Evolutionary conservation across 2,329 filamentous ascomycete species (phyloP), one percentile per base, ranked within the genome.

Genomic region (Stachybotrys chartarum): DNA sequence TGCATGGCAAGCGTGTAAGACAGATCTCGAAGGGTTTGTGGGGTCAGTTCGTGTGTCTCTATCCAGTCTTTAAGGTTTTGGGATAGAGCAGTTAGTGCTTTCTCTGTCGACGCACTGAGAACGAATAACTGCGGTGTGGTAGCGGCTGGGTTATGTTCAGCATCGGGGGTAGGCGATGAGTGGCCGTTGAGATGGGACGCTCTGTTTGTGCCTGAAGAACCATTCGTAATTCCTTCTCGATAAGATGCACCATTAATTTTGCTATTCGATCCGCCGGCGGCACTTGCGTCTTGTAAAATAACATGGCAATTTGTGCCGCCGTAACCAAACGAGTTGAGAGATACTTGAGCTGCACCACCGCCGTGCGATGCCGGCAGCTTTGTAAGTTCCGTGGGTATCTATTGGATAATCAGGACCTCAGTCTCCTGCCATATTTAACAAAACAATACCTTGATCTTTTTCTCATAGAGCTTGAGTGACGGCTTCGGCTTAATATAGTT

Each of bases 401-500:
- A 48, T 45, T 5, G 12, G 12, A n/a, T 2, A 45, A 12, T 12
- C 42, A 12, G 42, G 3, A 24, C 24, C 24, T 24, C 24, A 24
- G 24, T 24, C 4, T 24, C 42, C 42, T 45, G 42, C 3, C 3
- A 45, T 12, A 45, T 3, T 45, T 45, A n/a, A 45, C 3, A n/a
- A 45, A 12, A 45, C 3, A 45, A 10, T 48, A 42, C 35, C 35
- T 48, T 48, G 46, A 48, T 48, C 16, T 48, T 48, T 17, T 30
- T 48, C 46, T 48, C 46, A 17, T 17, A 17, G n/a, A 48, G 24
- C n/a, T 48, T 48, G n/a, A 48, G 24, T 72, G 74, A 46, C 69
- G 70, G 55, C 78, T 79, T 2, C 73, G 72, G 12, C 70, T 59
- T 61, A 76, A 17, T 72, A 65, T 78, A 78, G 61, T 76, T 71